Percentiles rank a stretch among this genome's conserved stretches.
Evolutionary conservation across 2,329 filamentous ascomycete species (phyloP).

Genomic region (Periconia macrospinosa): DNA sequence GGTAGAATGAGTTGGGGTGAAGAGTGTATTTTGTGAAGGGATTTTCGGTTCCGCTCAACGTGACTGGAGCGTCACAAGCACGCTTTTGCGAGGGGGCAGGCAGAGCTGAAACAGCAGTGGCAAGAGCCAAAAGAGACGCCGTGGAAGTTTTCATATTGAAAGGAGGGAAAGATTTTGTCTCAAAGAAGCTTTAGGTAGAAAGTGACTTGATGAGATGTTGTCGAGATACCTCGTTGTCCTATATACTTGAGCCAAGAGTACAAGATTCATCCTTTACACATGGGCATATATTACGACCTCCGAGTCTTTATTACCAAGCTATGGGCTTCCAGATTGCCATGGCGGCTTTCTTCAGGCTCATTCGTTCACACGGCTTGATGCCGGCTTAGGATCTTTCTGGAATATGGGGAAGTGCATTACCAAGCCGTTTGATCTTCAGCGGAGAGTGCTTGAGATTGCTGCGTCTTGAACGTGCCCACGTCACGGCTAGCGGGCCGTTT

Average conservation of each 20-base stretch:
- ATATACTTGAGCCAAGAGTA: conserved; percentile 1
- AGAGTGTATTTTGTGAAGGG: conserved; percentile 52
- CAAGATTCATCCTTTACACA: not conserved
- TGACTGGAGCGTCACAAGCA: conserved; percentile 2
- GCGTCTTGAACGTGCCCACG: not conserved
- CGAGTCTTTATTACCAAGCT: not conserved
- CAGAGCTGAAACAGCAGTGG: conserved; percentile 3
- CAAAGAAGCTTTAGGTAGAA: not conserved
- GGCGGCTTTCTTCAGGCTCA: not conserved
- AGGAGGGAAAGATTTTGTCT: not conserved
- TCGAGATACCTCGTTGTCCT: not conserved
- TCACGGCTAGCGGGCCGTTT: not conserved
- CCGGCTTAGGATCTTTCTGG: not conserved
- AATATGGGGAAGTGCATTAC: not conserved
- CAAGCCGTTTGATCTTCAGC: not conserved
- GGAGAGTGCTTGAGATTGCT: not conserved
- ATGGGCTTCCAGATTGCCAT: not conserved
- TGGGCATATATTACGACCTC: not conserved
- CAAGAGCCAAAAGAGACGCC: conserved; percentile 2
- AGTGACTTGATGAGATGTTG: not conserved
- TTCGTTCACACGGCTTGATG: not conserved
- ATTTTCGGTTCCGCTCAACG: conserved; percentile 33
- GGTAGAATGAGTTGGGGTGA: conserved; percentile 55
- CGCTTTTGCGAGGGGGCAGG: conserved; percentile 1
- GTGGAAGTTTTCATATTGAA: conserved; percentile 6